Evolutionary conservation across 192 early-diverging fungal genomes (phyloP).

Genomic region (Backusella mclennaniae): DNA sequence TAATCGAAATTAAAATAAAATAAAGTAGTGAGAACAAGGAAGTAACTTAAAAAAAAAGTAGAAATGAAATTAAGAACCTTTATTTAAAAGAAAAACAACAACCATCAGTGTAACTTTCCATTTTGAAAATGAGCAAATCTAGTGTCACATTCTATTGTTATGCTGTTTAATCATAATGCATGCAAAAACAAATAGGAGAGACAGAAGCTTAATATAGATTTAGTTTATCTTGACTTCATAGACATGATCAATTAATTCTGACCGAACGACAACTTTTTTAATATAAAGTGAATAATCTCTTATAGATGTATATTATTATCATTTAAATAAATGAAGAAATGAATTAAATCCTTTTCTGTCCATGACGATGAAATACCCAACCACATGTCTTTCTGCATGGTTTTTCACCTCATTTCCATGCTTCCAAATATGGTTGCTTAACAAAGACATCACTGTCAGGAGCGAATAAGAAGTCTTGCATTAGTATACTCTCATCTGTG

Average conservation of each 20-base stretch:
- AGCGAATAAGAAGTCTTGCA: background rate
- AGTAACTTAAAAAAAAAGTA: slow-evolving; percentile 6
- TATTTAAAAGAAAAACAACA: slow-evolving; percentile 6
- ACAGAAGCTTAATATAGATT: background rate
- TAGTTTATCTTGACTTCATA: background rate
- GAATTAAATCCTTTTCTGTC: background rate
- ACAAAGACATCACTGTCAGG: background rate
- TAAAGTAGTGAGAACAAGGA: background rate
- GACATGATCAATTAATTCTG: background rate
- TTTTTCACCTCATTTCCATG: background rate
- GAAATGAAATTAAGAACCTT: background rate
- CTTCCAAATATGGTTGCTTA: background rate
- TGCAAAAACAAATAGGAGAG: slow-evolving; percentile 10
- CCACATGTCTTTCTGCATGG: background rate
- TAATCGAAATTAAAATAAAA: background rate
- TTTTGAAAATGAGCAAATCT: background rate
- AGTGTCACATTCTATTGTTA: slow-evolving; percentile 7
- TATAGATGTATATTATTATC: background rate
- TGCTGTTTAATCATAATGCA: slow-evolving; percentile 6
- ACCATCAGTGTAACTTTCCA: slow-evolving; percentile 1
- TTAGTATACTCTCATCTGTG: slow-evolving; percentile 4
- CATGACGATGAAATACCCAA: background rate
- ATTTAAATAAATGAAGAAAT: background rate
- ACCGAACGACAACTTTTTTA: background rate
- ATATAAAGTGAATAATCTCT: background rate